Conservation (phyloP, 768 basidiomycete genomes). For the Pilatotrama ljubarskyi region DNA sequence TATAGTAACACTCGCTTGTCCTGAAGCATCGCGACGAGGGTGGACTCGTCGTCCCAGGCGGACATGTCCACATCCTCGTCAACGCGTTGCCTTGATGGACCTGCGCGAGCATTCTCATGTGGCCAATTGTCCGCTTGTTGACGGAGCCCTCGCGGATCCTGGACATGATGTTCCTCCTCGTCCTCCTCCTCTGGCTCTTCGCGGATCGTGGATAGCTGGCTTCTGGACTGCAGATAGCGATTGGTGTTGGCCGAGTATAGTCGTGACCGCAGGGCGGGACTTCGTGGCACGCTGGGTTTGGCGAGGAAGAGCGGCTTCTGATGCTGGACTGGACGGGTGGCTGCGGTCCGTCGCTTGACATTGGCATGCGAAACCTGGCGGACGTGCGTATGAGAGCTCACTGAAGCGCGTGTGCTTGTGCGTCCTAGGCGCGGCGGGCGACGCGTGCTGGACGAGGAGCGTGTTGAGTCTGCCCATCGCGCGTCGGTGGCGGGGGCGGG, state of each 20-base stretch:
- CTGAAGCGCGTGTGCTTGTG: slow-evolving; percentile 14
- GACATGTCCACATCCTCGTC: slow-evolving; percentile 25
- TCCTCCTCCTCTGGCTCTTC: slow-evolving; percentile 22
- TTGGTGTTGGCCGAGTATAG: slow-evolving; percentile 19
- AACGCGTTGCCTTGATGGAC: not conserved
- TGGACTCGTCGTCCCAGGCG: slow-evolving; percentile 35
- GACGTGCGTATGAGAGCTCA: not conserved
- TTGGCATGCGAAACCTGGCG: slow-evolving; percentile 1
- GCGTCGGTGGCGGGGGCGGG: not conserved
- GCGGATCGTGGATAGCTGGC: slow-evolving; percentile 19
- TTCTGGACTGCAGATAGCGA: slow-evolving; percentile 17
- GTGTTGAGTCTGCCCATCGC: slow-evolving; percentile 23
- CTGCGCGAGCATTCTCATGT: not conserved
- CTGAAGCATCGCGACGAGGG: slow-evolving; percentile 32
- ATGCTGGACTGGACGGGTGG: slow-evolving; percentile 10
- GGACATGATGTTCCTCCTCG: not conserved
- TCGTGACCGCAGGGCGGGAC: slow-evolving; percentile 15
- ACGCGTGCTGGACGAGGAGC: slow-evolving; percentile 17
- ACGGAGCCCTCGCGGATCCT: slow-evolving; percentile 8
- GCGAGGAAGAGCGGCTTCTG: slow-evolving; percentile 19
- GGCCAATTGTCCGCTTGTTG: not conserved
- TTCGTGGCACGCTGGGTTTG: slow-evolving; percentile 7
- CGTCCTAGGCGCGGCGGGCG: slow-evolving; percentile 10
- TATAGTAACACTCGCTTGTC: slow-evolving; percentile 25
- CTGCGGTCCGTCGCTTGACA: slow-evolving; percentile 11